These are phyloP conservation scores for Aureobasidium uvarum DNA, from an alignment of 2,329 filamentous ascomycete genomes.

Conservation along the genomic window DNA sequence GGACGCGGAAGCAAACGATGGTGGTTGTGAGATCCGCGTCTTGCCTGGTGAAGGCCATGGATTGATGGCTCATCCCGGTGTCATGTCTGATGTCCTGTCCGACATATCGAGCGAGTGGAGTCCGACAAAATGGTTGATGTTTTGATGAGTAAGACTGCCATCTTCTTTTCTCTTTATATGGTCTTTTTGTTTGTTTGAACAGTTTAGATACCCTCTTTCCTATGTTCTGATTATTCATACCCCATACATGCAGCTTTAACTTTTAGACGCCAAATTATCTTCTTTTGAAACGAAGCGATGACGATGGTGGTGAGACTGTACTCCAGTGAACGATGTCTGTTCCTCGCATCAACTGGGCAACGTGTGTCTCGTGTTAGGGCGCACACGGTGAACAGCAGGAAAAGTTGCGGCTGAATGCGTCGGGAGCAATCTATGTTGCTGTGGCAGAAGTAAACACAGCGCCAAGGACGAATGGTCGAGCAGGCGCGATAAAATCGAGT, in stretches of 20 bases:
- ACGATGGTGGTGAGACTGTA: background rate
- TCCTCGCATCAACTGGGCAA: conserved; percentile 12
- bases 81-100: conserved; percentile 92
- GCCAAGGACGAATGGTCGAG: conserved; percentile 20
- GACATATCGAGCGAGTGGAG: conserved; percentile 90
- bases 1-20: conserved; percentile 26
- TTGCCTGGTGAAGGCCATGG: conserved; percentile 92
- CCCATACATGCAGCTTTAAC: background rate
- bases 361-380: conserved; percentile 11
- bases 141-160: background rate
- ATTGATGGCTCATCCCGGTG: conserved; percentile 86
- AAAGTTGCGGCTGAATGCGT: conserved; percentile 14
- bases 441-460: conserved; percentile 23
- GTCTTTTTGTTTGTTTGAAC: conserved; percentile 12
- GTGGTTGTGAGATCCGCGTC: conserved; percentile 76
- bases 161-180: background rate
- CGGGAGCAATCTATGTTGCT: conserved; percentile 18
- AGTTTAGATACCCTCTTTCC: conserved; percentile 23
- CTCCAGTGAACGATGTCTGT: background rate
- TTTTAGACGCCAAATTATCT: background rate
- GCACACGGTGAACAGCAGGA: background rate
- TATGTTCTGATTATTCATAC: conserved; percentile 2
- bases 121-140: conserved; percentile 16
- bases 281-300: background rate
- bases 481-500: conserved; percentile 10